phyloP scores from a whole-genome alignment of 2,329 filamentous ascomycete species.

The Venturiaceae sp. region DNA sequence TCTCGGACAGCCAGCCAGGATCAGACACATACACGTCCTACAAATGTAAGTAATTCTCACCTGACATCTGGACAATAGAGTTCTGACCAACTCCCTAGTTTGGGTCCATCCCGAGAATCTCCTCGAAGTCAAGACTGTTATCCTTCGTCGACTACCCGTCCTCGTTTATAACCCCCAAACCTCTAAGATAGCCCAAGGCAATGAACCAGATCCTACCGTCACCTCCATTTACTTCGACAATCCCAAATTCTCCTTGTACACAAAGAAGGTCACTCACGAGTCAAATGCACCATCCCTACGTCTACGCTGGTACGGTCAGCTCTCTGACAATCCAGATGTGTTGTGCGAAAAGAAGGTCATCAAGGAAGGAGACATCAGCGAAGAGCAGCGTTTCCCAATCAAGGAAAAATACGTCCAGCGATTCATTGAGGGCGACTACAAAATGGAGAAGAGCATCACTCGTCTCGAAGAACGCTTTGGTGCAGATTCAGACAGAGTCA shows the following conservation, averaged over 20 bases:
- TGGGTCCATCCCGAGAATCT: slow-evolving; percentile 96
- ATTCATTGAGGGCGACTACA: slow-evolving; percentile 79
- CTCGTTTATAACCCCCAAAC: slow-evolving; percentile 87
- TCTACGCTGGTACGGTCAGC: slow-evolving; percentile 83
- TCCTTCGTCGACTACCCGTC: slow-evolving; percentile 80
- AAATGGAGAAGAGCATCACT: slow-evolving; percentile 80
- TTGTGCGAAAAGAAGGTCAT: slow-evolving; percentile 84
- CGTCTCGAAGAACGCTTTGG: slow-evolving; percentile 75
- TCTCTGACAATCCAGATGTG: slow-evolving; percentile 70
- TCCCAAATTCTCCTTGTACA: slow-evolving; percentile 74
- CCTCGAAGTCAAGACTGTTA: slow-evolving; percentile 92
- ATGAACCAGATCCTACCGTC: slow-evolving; percentile 73
- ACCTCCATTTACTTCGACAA: slow-evolving; percentile 97
- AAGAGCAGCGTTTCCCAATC: slow-evolving; percentile 71
- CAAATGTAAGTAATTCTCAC: slow-evolving; percentile 55
- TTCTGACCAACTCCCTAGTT: slow-evolving; percentile 42
- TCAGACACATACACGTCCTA: slow-evolving; percentile 70
- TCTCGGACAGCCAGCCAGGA: slow-evolving; percentile 27
- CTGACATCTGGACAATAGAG: background rate
- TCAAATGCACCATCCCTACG: slow-evolving; percentile 73
- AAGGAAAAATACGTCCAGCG: slow-evolving; percentile 90
- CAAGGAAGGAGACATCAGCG: slow-evolving; percentile 63
- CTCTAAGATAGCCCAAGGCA: slow-evolving; percentile 70
- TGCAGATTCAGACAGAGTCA: slow-evolving; percentile 54
- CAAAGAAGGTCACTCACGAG: slow-evolving; percentile 68